Evolutionary conservation across 306 rosid genomes (phyloP), one percentile per base, ranked within the genome.

Genomic region (Gastrolobium bilobum): DNA sequence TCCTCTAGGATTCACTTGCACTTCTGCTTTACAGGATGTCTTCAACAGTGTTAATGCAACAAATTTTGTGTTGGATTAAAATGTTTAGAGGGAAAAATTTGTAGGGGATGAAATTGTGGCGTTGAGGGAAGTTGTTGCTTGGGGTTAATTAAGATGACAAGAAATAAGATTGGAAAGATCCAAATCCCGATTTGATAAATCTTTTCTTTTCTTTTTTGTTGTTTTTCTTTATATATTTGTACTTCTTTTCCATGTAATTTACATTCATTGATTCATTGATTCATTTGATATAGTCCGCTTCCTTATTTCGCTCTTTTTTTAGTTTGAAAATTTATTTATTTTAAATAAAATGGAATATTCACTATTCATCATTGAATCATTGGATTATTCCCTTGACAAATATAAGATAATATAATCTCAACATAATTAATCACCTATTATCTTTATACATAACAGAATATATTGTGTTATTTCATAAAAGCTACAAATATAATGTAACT

Each of bases 131-230:
- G 26, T 69, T 34, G 31, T 11, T 69, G 75, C 31, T 50, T 33
- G 57, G 42, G 73, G 31, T n/a, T 33, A 50, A 13, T n/a, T 33
- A 50, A 13, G 60, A 68, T 47, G 74, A 33, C n/a, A 33, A 13
- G 75, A 34, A 46, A 68, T 48, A 34, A 48, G 14, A 48, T 33
- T 60, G 46, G 61, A 31, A 31, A 50, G 46, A 33, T 68, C 6
- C 34, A 48, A 10, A 46, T 68, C 58, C 26, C 26, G 26, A 11
- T 51, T 31, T 48, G 43, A 31, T 6, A n/a, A 30, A 40, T 65
- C 2, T 43, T 1, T 6, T 15, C 26, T 60, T 11, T 7, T 10
- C 3, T 14, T 71, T 14, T 53, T 37, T n/a, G 52, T 43, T 26
- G 56, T 6, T 54, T 6, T 15, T 37, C 50, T 13, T 34, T 33